Evolutionary conservation across 371 early-diverging fungal species (phyloP), one percentile per base, ranked within the genome.

Genomic region (Mortierella sp.): DNA sequence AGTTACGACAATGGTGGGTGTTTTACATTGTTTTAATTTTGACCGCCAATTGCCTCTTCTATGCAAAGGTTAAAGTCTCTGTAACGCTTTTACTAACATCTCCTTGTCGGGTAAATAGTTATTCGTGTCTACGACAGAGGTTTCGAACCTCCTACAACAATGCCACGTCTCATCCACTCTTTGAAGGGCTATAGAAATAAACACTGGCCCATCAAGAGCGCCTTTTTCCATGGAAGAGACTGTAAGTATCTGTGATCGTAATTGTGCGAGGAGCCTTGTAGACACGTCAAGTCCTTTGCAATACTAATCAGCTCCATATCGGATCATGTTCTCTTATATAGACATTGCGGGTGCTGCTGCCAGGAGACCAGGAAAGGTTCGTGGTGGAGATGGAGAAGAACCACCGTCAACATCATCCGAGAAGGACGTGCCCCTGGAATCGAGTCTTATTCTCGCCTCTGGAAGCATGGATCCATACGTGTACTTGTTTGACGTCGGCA

Each of bases 161-260:
- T 83, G 34, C 82, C 87, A 32, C 86, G 91, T 19, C 76, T 92
- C 4, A 80, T 91, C 0, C 92, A 93, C 67, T 82, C 90, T 1
- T 76, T 94, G 30, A 94, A 94, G 67, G 94, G 95, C 2, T 90
- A 91, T 81, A 92, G 92, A 67, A 94, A 94, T 80, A 92, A 90
- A 51, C 94, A 94, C 70, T 95, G 94, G 94, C 94, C 96, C 0
- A 94, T 95, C 69, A 92, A 90, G 70, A 89, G 90, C 34, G 89
- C 93, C 0, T 94, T 93, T 54, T 91, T 89, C 60, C 84, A 87
- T 28, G 88, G 90, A 32, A 87, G 83, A 72, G 92, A 92, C 48
- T 89, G 92, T 91, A 84, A 58, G 83, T 60, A 4, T 5, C 6
- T 11, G 17, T 11, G 17, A 4, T 17, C 11, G 39, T 17, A 4